A percentile compares a stretch with the other conserved stretches of the same genome.
Evolutionary conservation across 23 red algal genomes (phyloP).

Genomic region (Gracilaria gracilis): DNA sequence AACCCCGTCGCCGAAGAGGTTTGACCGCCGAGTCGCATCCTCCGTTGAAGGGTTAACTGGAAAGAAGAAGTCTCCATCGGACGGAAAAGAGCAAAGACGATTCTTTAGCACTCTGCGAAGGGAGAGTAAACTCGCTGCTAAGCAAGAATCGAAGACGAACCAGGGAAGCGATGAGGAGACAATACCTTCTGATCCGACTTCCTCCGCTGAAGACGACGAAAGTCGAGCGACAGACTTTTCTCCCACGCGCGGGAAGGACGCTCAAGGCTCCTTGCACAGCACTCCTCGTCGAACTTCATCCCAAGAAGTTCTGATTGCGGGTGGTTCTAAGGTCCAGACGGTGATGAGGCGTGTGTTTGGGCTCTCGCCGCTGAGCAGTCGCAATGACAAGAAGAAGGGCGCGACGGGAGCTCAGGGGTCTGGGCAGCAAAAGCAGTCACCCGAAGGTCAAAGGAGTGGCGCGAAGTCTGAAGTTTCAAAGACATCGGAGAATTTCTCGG

Average conservation of each 20-base stretch:
- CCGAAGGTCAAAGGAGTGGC: not conserved
- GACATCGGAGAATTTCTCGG: not conserved
- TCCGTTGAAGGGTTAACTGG: not conserved
- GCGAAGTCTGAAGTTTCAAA: not conserved
- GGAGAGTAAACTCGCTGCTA: constrained; percentile 21
- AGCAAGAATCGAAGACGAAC: not conserved
- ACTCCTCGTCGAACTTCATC: constrained; percentile 19
- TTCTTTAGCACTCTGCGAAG: constrained; percentile 32
- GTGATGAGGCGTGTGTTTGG: constrained; percentile 44
- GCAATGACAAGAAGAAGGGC: not conserved
- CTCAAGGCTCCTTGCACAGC: not conserved
- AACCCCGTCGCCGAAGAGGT: not conserved
- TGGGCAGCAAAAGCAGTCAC: not conserved
- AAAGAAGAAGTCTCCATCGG: not conserved
- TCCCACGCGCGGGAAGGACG: not conserved
- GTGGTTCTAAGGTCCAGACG: not conserved
- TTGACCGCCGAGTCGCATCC: constrained; percentile 5
- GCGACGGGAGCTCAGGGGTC: not conserved
- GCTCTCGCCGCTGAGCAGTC: not conserved
- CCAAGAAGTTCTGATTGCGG: constrained; percentile 36
- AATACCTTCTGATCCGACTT: constrained; percentile 19
- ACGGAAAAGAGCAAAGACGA: not conserved
- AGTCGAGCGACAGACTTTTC: not conserved
- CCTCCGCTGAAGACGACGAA: constrained; percentile 19
- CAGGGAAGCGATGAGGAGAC: constrained; percentile 19